Base-by-base conservation (phyloP, 2,329 filamentous ascomycete species). In the Sphaerostilbella broomeana region DNA sequence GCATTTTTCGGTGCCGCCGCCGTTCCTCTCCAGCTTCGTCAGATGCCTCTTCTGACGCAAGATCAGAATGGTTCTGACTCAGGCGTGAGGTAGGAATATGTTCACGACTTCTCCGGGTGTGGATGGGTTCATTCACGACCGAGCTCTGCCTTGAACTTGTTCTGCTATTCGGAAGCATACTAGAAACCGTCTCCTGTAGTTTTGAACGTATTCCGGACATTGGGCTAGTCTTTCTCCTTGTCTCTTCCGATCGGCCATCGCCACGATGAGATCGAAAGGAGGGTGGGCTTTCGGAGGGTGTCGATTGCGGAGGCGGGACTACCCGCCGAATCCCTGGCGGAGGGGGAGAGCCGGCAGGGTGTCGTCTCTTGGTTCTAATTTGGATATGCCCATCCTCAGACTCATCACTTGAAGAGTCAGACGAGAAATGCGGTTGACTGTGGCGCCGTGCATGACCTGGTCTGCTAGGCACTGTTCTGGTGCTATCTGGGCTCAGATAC, bases 371-470 rank as follows among this genome's bases (percentile, higher is more conserved):
- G 17, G 48, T 35, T 17, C 51, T 55, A 17, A 56, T 47, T 10
- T 47, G 31, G 18, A 29, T 21, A 7, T 29, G 31, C 3, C 39
- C 44, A 3, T 56, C 56, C 3, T 31, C 43, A n/a, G 51, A 48
- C 13, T 67, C 65, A 2, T 67, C 63, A 2, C 67, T 65, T n/a
- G 67, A 68, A 2, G 64, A 62, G 11, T 58, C 55, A 3, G 62
- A 63, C 16, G 64, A 65, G 29, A 59, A 55, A 35, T 67, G 61
- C 0, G 70, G 68, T 38, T 75, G 72, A 47, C 70, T 74, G 49
- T 74, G 70, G 20, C 70, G 58, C 15, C 72, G 65, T 13, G 53
- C 49, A 15, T 58, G 56, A 2, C 48, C 39, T 11, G 57, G 56
- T 30, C 58, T 25, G 53, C 45, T 50, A 54, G 16, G 47, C 24